Evolutionary conservation across 345 rosid genomes (phyloP).

Genomic region (Arabidopsis suecica): DNA sequence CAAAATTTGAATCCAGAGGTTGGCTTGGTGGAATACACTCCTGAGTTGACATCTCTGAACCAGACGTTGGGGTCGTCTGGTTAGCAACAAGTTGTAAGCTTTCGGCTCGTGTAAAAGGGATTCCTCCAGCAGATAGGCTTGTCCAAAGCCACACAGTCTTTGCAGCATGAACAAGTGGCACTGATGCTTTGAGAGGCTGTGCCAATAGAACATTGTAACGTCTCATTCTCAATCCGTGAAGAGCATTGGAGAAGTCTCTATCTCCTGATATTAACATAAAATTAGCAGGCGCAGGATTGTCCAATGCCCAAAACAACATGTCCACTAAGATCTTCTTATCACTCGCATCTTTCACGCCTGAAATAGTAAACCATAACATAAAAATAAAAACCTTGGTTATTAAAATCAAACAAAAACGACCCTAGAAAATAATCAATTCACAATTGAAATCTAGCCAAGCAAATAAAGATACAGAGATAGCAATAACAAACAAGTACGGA

Average conservation of each 20-base stretch:
- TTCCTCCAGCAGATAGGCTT: constrained; percentile 70
- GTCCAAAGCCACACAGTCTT: constrained; percentile 92
- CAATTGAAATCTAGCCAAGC: not conserved
- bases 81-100: constrained; percentile 50
- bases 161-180: constrained; percentile 81
- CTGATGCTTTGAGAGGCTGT: constrained; percentile 77
- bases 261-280: constrained; percentile 88
- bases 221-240: constrained; percentile 89
- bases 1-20: constrained; percentile 44
- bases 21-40: constrained; percentile 50
- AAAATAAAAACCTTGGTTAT: not conserved
- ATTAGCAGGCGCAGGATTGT: constrained; percentile 90
- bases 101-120: constrained; percentile 59
- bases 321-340: constrained; percentile 97
- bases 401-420: not conserved
- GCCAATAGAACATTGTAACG: constrained; percentile 90
- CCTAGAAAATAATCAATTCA: not conserved
- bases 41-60: constrained; percentile 37
- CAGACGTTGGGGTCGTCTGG: constrained; percentile 26
- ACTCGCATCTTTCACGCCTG: constrained; percentile 97
- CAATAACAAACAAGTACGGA: not conserved
- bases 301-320: constrained; percentile 94
- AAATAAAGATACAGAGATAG: not conserved
- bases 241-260: constrained; percentile 91
- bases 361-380: not conserved